phyloP scores from a whole-genome alignment of 2,329 filamentous ascomycete species.

The Chaetomium olivaceum region DNA sequence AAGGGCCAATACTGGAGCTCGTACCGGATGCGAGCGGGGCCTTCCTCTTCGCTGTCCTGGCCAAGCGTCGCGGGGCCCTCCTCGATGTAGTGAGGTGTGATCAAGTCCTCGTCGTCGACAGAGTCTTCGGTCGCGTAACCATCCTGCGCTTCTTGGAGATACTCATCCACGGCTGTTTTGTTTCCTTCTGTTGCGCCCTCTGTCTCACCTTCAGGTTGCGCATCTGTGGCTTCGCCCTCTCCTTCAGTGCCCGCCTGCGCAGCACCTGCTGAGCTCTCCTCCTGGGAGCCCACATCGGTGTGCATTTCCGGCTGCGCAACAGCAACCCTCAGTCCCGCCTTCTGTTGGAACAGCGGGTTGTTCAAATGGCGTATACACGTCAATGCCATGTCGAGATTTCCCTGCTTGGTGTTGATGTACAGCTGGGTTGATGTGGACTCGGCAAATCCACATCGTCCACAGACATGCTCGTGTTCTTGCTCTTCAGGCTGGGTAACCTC shows the following conservation, averaged over 20 bases:
- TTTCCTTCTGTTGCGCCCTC: neutral
- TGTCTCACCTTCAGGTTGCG: neutral
- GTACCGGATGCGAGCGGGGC: constrained; percentile 20
- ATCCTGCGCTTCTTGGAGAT: neutral
- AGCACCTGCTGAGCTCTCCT: neutral
- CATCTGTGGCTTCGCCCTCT: neutral
- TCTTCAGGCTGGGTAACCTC: neutral
- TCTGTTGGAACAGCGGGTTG: constrained; percentile 27
- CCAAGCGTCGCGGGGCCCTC: neutral
- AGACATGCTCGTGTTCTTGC: constrained; percentile 20
- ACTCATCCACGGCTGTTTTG: neutral
- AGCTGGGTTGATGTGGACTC: constrained; percentile 3
- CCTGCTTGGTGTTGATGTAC: constrained; percentile 22
- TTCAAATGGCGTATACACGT: constrained; percentile 30
- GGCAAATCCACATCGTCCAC: constrained; percentile 20
- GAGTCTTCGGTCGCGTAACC: constrained; percentile 19
- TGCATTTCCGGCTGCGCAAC: neutral
- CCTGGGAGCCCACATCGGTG: neutral
- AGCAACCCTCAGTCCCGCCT: constrained; percentile 13
- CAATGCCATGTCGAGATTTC: constrained; percentile 28
- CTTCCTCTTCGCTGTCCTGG: constrained; percentile 5
- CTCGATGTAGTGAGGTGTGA: neutral
- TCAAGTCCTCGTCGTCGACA: constrained; percentile 24
- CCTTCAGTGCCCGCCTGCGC: neutral
- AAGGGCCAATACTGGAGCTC: constrained; percentile 29